Evolutionary conservation across 192 early-diverging fungal species (phyloP), one percentile per base, ranked within the genome.

Genomic region (Gigaspora rosea): DNA sequence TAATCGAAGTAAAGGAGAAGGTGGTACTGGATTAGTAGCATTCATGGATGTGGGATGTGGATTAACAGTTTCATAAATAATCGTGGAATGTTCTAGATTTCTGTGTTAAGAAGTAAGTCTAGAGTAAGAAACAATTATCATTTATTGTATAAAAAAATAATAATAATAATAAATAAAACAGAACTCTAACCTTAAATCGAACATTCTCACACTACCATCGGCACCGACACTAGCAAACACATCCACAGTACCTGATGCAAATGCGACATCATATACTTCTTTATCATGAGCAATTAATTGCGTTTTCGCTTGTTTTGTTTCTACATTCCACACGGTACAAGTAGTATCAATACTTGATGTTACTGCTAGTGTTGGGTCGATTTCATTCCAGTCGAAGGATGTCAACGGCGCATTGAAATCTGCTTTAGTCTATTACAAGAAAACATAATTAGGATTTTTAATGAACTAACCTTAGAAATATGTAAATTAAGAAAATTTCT

Each of bases 241-340:
- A 73, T 98, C 92, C 16, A 88, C 79, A 32, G 90, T 92, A 64
- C 92, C 90, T 36, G 91, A 84, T 35, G 92, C 88, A 86, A 98
- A 99, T 13, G 93, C 91, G n/a, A 99, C 98, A 80, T 99, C 98
- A 84, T 93, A 98, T 20, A 99, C 98, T 73, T 98, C 97, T 66
- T 92, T 90, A 82, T 99, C 98, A 80, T 99, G 98, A 4, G 98
- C 98, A 87, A 99, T 99, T 50, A 99, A 87, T 81, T 99, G 98
- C 6, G 98, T 98, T 80, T 97, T 99, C 47, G 96, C 94, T 86
- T 97, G 95, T 41, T 89, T 90, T n/a, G 95, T 93, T 87, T 95
- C 92, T 10, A 99, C 89, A 78, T 99, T 96, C 98, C 98, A 99
- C 7, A 98, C 91, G 0, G 97, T 98, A 80, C 98, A 99, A n/a